A percentile compares a stretch with the other conserved stretches of the same genome.
phyloP scores from a whole-genome alignment of 805 yeast genomes.

The Candida ovalis region DNA sequence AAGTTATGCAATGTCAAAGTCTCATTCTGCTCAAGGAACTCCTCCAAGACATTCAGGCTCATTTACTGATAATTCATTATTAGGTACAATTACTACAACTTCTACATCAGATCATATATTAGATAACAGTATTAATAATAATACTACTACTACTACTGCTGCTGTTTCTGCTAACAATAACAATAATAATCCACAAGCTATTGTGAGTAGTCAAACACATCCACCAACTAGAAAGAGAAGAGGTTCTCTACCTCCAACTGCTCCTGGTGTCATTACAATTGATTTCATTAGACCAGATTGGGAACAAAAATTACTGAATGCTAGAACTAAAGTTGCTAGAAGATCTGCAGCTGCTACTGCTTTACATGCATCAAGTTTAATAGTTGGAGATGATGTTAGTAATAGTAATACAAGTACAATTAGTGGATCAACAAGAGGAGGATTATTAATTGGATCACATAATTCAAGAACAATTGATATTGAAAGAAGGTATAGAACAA shows the following conservation, averaged over 20 bases:
- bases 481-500: slow-evolving; percentile 12
- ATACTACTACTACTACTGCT: background rate
- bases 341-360: slow-evolving; percentile 94
- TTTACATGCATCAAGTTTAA: slow-evolving; percentile 79
- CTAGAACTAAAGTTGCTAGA: slow-evolving; percentile 74
- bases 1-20: slow-evolving; percentile 24
- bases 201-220: background rate
- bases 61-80: slow-evolving; percentile 6
- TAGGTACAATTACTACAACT: background rate
- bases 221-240: slow-evolving; percentile 33
- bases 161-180: background rate
- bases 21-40: slow-evolving; percentile 26
- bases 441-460: background rate
- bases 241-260: slow-evolving; percentile 60
- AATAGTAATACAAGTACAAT: background rate
- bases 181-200: background rate
- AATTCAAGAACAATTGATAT: slow-evolving; percentile 3
- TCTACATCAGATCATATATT: no score
- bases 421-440: background rate
- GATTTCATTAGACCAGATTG: slow-evolving; percentile 91
- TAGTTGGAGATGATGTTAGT: slow-evolving; percentile 22
- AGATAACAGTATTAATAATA: background rate
- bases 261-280: slow-evolving; percentile 69
- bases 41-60: slow-evolving; percentile 20
- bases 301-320: slow-evolving; percentile 70